phyloP scores from a whole-genome alignment of 1,139 yeast genomes.

The Taiozyma sp. region DNA sequence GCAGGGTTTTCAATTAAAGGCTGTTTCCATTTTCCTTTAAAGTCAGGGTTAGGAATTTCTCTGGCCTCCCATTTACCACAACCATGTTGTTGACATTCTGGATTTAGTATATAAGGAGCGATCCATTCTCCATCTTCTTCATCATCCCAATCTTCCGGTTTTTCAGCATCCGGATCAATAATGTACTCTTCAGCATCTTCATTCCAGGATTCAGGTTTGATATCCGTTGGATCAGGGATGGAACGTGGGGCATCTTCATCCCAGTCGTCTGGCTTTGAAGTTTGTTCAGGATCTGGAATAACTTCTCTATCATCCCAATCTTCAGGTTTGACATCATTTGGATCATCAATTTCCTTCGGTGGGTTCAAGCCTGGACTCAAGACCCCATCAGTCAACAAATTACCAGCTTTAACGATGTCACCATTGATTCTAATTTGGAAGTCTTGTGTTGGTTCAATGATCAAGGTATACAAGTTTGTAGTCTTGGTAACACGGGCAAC shows the following conservation, averaged over 20 bases:
- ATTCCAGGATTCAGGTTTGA: constrained; percentile 76
- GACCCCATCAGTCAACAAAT: constrained; percentile 45
- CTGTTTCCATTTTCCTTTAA: constrained; percentile 74
- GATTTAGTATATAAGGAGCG: constrained; percentile 67
- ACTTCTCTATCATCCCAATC: constrained; percentile 73
- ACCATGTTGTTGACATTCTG: constrained; percentile 63
- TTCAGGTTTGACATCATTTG: constrained; percentile 59
- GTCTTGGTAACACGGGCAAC: constrained; percentile 52
- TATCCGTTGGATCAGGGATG: constrained; percentile 63
- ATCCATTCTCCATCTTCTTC: constrained; percentile 85
- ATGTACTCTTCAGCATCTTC: constrained; percentile 56
- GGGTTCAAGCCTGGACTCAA: constrained; percentile 65
- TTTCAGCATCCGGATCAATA: constrained; percentile 57
- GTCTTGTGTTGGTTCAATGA: constrained; percentile 57
- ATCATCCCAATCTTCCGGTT: constrained; percentile 81
- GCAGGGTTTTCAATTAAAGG: constrained; percentile 68
- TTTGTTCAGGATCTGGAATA: constrained; percentile 63
- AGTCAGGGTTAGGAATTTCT: constrained; percentile 58
- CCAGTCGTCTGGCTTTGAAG: constrained; percentile 75
- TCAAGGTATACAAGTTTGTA: constrained; percentile 70
- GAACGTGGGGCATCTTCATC: constrained; percentile 59
- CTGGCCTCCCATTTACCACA: constrained; percentile 79
- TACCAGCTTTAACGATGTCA: constrained; percentile 64
- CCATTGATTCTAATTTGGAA: constrained; percentile 85
- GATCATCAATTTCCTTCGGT: constrained; percentile 58